phyloP scores from a whole-genome alignment of 805 yeast species.

The Ogataea parapolymorpha region DNA sequence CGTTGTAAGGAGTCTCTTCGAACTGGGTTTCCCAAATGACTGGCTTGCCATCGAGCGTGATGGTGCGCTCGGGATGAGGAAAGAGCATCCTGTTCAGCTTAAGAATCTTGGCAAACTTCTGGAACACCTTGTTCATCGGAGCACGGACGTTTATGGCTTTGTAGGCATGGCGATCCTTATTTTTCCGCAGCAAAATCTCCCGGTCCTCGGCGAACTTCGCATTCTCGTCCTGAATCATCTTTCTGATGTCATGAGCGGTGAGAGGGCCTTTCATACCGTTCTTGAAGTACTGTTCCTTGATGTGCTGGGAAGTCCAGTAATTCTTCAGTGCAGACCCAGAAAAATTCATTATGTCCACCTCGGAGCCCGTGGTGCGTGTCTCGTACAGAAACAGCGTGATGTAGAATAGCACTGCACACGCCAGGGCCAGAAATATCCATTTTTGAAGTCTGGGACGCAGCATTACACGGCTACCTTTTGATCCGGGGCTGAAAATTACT shows the following conservation, averaged over 20 bases:
- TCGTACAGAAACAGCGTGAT: slow-evolving; percentile 6
- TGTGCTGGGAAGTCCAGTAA: slow-evolving; percentile 5
- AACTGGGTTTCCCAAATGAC: slow-evolving; percentile 22
- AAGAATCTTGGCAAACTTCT: slow-evolving; percentile 12
- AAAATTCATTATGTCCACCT: slow-evolving; percentile 6
- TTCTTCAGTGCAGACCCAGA: slow-evolving; percentile 5
- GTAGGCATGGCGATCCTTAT: neutral
- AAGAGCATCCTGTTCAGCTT: slow-evolving; percentile 13
- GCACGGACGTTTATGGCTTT: slow-evolving; percentile 9
- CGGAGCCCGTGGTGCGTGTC: slow-evolving; percentile 3
- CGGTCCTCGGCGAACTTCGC: slow-evolving; percentile 13
- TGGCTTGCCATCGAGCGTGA: slow-evolving; percentile 20
- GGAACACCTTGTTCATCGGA: slow-evolving; percentile 9
- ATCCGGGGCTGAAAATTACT: slow-evolving; percentile 3
- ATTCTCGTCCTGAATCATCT: slow-evolving; percentile 13
- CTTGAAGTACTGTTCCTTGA: slow-evolving; percentile 15
- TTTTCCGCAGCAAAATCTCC: slow-evolving; percentile 2
- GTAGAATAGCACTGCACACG: slow-evolving; percentile 2
- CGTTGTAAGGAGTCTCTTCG: slow-evolving; percentile 17
- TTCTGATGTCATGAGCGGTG: slow-evolving; percentile 12
- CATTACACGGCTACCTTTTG: slow-evolving; percentile 1
- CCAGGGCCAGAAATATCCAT: neutral
- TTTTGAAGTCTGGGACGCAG: neutral
- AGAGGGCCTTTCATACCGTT: slow-evolving; percentile 12
- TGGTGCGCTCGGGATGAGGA: slow-evolving; percentile 20